Base-by-base conservation (phyloP, 495 filamentous ascomycete species). In the Hypoxylon lienhwacheense region DNA sequence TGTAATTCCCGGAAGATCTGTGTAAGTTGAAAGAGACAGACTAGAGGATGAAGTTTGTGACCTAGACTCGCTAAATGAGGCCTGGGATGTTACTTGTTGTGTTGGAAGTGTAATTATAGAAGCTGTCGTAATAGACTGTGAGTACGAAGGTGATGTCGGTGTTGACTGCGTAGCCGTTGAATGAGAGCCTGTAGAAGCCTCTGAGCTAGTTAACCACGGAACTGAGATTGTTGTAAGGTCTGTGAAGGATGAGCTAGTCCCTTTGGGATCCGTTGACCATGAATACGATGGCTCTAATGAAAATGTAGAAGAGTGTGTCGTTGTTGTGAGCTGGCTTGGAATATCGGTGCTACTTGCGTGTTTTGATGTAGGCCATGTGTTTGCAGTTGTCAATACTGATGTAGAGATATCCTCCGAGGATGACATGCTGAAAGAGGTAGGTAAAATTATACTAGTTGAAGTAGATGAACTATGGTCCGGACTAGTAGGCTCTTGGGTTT, bases 1-100 rank as follows among this genome's bases (percentile, higher is more conserved):
- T 10, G 44, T 16, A 12, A 36, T 26, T 7, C n/a, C 16, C 7
- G 11, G 16, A 11, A 29, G 3, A 3, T 8, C 14, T 12, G 19
- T 47, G 5, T 31, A 44, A 25, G 25, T 53, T 25, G 55, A 31
- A 35, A 36, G 42, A 36, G 44, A 17, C 21, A 41, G 17, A 21
- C 14, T 45, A 5, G 11, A 29, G 28, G 49, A 32, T 19, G 49
- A 24, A 17, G 52, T 28, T 25, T 29, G 5, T 21, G 42, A 16
- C 7, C 15, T 37, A 34, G 43, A 25, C 20, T 10, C 32, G 8
- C 17, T 25, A 33, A 37, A 15, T 1, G 49, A 25, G 20, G 20
- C 12, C 22, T 43, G 7, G 5, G 20, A 14, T 7, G 33, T 12
- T 5, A 43, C n/a, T n/a, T 21, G 41, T 20, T 15, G 8, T 8